These are phyloP conservation scores for Cyclotella sp. DNA, from an alignment of 108 stramenopile species.

Conservation along the genomic window DNA sequence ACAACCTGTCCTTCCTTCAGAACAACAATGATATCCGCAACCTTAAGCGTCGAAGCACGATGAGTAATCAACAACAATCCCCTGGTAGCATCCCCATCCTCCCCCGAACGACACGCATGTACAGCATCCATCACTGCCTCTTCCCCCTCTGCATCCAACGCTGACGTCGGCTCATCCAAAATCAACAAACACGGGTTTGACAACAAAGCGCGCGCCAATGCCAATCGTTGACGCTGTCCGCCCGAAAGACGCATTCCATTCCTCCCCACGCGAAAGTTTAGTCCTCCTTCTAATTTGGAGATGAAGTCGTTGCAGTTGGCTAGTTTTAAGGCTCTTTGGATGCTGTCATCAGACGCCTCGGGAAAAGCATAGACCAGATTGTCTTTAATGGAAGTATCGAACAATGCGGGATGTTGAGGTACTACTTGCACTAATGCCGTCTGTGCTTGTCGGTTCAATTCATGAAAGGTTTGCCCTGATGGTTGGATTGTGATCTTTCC, in stretches of 20 bases:
- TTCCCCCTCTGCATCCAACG: conserved; percentile 83
- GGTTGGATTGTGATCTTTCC: conserved; percentile 62
- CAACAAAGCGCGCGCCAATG: conserved; percentile 95
- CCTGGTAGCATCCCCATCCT: conserved; percentile 20
- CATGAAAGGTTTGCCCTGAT: conserved; percentile 45
- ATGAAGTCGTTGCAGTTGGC: conserved; percentile 82
- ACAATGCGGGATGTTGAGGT: conserved; percentile 89
- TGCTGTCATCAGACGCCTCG: conserved; percentile 59
- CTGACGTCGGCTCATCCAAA: conserved; percentile 90
- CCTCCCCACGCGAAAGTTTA: conserved; percentile 86
- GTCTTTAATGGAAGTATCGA: conserved; percentile 72
- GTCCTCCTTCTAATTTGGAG: conserved; percentile 69
- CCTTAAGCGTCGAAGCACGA: conserved; percentile 66
- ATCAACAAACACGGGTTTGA: conserved; percentile 86
- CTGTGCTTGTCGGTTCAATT: conserved; percentile 56
- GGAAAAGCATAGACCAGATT: conserved; percentile 85
- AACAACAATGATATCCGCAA: conserved; percentile 73
- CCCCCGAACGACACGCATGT: conserved; percentile 60
- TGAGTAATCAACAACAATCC: conserved; percentile 81
- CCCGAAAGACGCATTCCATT: conserved; percentile 91
- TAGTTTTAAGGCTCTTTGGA: conserved; percentile 55
- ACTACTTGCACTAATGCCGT: conserved; percentile 87
- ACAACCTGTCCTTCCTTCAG: conserved; percentile 72
- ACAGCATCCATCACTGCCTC: conserved; percentile 73
- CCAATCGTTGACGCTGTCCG: conserved; percentile 93